Percentiles rank a stretch among this genome's conserved stretches.
Evolutionary conservation across 2,329 filamentous ascomycete species (phyloP).

Genomic region (Harringtonia aguacate): DNA sequence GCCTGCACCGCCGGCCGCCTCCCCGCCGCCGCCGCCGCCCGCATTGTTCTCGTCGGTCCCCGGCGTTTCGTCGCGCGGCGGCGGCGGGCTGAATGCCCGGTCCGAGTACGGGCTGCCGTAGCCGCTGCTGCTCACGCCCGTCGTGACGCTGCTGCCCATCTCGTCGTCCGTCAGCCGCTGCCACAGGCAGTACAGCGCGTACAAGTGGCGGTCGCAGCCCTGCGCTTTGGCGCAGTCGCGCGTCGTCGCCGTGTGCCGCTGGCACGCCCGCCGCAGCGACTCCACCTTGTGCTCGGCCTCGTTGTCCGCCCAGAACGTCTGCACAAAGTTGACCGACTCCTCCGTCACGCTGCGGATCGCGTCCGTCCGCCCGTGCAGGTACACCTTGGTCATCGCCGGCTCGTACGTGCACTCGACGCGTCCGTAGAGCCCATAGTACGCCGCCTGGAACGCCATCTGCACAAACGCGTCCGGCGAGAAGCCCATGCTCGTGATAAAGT

Average conservation of each 20-base stretch:
- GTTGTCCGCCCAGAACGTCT: constrained; percentile 90
- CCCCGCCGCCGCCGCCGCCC: constrained; percentile 19
- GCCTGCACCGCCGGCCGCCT: not conserved
- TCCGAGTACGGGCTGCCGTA: constrained; percentile 21
- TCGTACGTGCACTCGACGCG: constrained; percentile 93
- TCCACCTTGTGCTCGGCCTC: constrained; percentile 76
- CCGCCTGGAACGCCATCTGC: constrained; percentile 97
- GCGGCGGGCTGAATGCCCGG: constrained; percentile 50
- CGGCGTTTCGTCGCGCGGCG: not conserved
- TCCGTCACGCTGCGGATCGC: constrained; percentile 78
- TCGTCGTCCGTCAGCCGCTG: constrained; percentile 77
- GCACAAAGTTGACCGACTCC: constrained; percentile 79
- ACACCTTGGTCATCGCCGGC: constrained; percentile 95
- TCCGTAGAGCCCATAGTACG: constrained; percentile 94
- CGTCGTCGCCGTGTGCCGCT: constrained; percentile 71
- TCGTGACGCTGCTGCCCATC: constrained; percentile 32
- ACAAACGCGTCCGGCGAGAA: constrained; percentile 97
- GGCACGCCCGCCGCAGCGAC: constrained; percentile 70
- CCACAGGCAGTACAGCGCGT: constrained; percentile 91
- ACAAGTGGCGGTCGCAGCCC: constrained; percentile 86
- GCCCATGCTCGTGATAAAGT: constrained; percentile 93
- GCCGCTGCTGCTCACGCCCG: constrained; percentile 23
- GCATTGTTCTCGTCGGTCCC: not conserved
- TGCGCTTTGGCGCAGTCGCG: constrained; percentile 80
- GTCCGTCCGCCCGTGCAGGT: constrained; percentile 87